These are phyloP conservation scores for Phoma sp. DNA, from an alignment of 2,329 filamentous ascomycete species.

Conservation along the genomic window DNA sequence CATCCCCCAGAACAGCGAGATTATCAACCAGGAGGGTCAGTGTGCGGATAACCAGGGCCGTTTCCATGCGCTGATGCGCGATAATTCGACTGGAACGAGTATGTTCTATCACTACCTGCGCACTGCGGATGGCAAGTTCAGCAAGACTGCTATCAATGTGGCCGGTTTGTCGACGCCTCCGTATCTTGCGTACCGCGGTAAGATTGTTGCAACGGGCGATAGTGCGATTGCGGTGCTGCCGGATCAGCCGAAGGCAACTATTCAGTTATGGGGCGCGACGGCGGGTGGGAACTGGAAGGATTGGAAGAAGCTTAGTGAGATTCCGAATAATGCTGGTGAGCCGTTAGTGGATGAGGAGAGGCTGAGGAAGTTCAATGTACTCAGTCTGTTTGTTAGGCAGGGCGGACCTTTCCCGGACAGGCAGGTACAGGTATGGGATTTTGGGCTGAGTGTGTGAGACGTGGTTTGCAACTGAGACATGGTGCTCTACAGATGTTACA, in stretches of 20 bases:
- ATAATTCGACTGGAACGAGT: conserved; percentile 42
- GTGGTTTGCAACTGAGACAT: too few species aligned
- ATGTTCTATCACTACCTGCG: conserved; percentile 46
- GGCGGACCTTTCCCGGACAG: conserved; percentile 42
- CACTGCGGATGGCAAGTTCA: conserved; percentile 36
- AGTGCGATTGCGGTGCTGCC: conserved; percentile 41
- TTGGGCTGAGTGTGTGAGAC: conserved; percentile 27
- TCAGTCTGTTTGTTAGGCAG: conserved; percentile 47
- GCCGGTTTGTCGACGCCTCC: conserved; percentile 40
- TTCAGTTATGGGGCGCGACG: conserved; percentile 41
- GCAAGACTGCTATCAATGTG: conserved; percentile 40
- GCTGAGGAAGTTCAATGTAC: conserved; percentile 29
- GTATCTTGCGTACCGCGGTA: conserved; percentile 44
- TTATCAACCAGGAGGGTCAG: conserved; percentile 62
- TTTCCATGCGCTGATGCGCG: conserved; percentile 60
- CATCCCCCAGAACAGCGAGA: conserved; percentile 56
- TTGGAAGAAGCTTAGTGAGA: conserved; percentile 42
- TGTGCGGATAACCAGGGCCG: conserved; percentile 55
- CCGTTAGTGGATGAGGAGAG: conserved; percentile 43
- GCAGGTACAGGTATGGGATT: conserved; percentile 48
- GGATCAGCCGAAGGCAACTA: conserved; percentile 37
- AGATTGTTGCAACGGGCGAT: conserved; percentile 38
- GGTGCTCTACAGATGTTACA: neutral
- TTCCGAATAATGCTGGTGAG: conserved; percentile 41
- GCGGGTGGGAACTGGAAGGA: conserved; percentile 35